Percentiles rank a stretch among this genome's conserved stretches.
These are phyloP conservation scores for Pseudocohnilembus persalinus DNA, from an alignment of 169 alveolate species.

Conservation along the genomic window DNA sequence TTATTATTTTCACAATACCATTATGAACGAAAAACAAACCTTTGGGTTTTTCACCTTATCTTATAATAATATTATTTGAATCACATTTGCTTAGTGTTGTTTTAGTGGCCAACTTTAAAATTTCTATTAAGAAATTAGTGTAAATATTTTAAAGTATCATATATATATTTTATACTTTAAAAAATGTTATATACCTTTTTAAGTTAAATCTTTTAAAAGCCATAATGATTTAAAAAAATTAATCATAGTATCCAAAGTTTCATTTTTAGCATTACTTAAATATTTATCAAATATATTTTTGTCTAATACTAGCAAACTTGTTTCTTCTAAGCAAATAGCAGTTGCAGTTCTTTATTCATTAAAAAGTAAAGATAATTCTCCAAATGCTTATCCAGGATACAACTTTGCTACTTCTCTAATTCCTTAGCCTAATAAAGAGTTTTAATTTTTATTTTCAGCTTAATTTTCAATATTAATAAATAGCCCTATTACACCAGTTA, in stretches of 20 bases:
- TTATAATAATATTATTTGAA: slow-evolving; percentile 10
- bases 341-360: slow-evolving; percentile 27
- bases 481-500: slow-evolving; percentile 13
- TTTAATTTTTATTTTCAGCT: not conserved
- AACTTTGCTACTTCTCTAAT: slow-evolving; percentile 18
- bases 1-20: slow-evolving; percentile 13
- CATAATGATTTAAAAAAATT: slow-evolving; percentile 5
- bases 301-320: not conserved
- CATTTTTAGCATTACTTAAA: slow-evolving; percentile 8
- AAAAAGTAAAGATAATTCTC: slow-evolving; percentile 18
- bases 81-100: slow-evolving; percentile 8
- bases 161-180: too few relatives aligned
- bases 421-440: slow-evolving; percentile 1
- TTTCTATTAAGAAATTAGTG: too few relatives aligned
- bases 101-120: slow-evolving; percentile 11
- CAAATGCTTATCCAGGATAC: slow-evolving; percentile 21
- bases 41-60: slow-evolving; percentile 17
- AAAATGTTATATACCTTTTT: not conserved
- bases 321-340: not conserved
- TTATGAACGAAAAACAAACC: slow-evolving; percentile 16
- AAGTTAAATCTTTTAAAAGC: slow-evolving; percentile 3
- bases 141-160: too few relatives aligned
- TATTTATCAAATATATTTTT: slow-evolving; percentile 3
- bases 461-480: not conserved
- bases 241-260: not conserved